These are phyloP conservation scores for Boehmeria nivea DNA, from an alignment of 306 rosid species.

Conservation along the genomic window DNA sequence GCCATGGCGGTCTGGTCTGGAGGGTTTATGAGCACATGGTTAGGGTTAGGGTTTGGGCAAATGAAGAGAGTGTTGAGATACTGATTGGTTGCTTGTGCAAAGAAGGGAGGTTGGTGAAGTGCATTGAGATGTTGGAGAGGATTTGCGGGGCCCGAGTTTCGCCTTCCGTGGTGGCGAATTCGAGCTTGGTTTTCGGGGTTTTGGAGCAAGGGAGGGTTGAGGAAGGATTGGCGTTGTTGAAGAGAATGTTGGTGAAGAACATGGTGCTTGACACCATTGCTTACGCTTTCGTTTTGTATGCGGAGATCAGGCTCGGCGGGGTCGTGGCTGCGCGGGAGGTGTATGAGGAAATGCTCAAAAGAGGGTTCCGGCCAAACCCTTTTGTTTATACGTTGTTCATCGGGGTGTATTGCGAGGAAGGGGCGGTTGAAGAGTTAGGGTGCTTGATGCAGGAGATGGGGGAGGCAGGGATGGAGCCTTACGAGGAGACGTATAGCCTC, in stretches of 20 bases:
- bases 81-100: constrained; percentile 67
- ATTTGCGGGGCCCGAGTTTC: constrained; percentile 43
- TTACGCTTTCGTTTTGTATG: constrained; percentile 51
- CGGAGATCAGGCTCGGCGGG: constrained; percentile 40
- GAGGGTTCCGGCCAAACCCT: constrained; percentile 61
- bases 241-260: constrained; percentile 68
- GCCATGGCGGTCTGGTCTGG: constrained; percentile 39
- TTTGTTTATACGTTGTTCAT: constrained; percentile 58
- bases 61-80: constrained; percentile 37
- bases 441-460: constrained; percentile 56
- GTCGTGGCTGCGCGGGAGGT: constrained; percentile 36
- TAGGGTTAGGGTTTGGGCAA: constrained; percentile 44
- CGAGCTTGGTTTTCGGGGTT: constrained; percentile 43
- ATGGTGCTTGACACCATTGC: constrained; percentile 58
- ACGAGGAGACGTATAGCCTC: constrained; percentile 43
- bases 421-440: constrained; percentile 48
- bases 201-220: constrained; percentile 48
- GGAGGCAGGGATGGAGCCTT: constrained; percentile 48
- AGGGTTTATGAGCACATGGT: constrained; percentile 71
- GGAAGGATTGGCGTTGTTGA: constrained; percentile 47
- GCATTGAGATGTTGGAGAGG: constrained; percentile 44
- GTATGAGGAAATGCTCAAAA: constrained; percentile 51
- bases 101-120: constrained; percentile 57
- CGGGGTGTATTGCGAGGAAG: constrained; percentile 50
- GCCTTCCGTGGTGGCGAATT: constrained; percentile 58